Conservation (phyloP, 2,329 filamentous ascomycete genomes). For the Exophiala sp. region DNA sequence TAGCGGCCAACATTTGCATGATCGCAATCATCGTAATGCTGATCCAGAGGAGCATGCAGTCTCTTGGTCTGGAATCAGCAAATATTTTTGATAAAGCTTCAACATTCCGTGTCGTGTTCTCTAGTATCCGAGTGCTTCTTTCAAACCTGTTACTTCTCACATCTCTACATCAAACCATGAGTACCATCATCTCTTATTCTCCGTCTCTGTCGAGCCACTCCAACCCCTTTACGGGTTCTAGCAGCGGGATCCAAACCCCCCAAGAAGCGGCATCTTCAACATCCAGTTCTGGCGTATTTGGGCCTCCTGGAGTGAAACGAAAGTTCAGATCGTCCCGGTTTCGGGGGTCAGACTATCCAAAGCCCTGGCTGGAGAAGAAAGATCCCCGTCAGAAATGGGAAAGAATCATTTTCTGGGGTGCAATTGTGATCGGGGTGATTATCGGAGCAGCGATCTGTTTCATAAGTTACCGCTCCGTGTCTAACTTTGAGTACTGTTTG, state of each 20-base stretch:
- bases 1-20: too few relatives aligned
- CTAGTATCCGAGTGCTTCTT: background rate
- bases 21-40: too few relatives aligned
- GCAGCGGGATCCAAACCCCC: constrained; percentile 3
- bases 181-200: background rate
- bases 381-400: constrained; percentile 83
- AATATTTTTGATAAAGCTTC: too few relatives aligned
- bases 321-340: constrained; percentile 10
- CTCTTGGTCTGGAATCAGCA: too few relatives aligned
- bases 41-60: too few relatives aligned
- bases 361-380: constrained; percentile 68
- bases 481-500: constrained; percentile 44
- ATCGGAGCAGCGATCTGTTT: constrained; percentile 36
- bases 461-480: constrained; percentile 12
- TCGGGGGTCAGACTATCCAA: constrained; percentile 40
- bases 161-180: background rate
- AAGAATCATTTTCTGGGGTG: constrained; percentile 40
- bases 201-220: constrained; percentile 1
- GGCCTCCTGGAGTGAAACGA: background rate
- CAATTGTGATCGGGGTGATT: constrained; percentile 31
- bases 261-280: background rate
- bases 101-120: too few relatives aligned
- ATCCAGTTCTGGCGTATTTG: background rate
- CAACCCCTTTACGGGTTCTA: constrained; percentile 7
- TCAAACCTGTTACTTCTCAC: background rate